Percentiles rank a stretch among this genome's conserved stretches.
phyloP scores from a whole-genome alignment of 2,329 filamentous ascomycete genomes.

The Monosporascus sp. region DNA sequence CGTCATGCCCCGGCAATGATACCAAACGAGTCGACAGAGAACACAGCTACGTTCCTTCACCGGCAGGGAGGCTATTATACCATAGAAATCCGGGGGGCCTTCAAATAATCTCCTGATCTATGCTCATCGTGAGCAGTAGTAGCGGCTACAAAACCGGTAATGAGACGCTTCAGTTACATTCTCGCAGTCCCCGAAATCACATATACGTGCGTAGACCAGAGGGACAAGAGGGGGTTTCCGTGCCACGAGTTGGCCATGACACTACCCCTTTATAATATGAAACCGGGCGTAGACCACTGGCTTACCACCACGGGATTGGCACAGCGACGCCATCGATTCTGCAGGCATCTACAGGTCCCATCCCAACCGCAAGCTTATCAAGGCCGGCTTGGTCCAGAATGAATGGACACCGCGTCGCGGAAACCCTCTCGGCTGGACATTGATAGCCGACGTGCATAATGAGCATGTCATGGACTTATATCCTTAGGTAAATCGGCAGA shows the following conservation, averaged over 20 bases:
- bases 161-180: conserved; percentile 23
- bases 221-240: neutral
- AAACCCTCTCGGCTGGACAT: conserved; percentile 16
- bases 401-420: conserved; percentile 7
- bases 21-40: neutral
- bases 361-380: conserved; percentile 9
- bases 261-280: conserved; percentile 5
- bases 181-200: neutral
- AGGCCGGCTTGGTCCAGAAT: conserved; percentile 14
- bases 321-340: conserved; percentile 12
- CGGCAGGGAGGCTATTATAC: conserved; percentile 79
- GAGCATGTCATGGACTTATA: conserved; percentile 17
- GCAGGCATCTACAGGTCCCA: conserved; percentile 9
- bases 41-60: conserved; percentile 73
- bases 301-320: conserved; percentile 7
- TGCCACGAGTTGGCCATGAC: neutral
- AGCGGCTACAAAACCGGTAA: conserved; percentile 40
- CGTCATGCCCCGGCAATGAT: conserved; percentile 1
- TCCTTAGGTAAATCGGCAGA: conserved; percentile 17
- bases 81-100: conserved; percentile 72
- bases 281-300: conserved; percentile 2
- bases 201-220: neutral
- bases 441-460: conserved; percentile 16
- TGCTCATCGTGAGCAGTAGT: conserved; percentile 56
- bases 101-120: conserved; percentile 51